Conservation (phyloP, 805 yeast genomes). For the Candida hungchunana region DNA sequence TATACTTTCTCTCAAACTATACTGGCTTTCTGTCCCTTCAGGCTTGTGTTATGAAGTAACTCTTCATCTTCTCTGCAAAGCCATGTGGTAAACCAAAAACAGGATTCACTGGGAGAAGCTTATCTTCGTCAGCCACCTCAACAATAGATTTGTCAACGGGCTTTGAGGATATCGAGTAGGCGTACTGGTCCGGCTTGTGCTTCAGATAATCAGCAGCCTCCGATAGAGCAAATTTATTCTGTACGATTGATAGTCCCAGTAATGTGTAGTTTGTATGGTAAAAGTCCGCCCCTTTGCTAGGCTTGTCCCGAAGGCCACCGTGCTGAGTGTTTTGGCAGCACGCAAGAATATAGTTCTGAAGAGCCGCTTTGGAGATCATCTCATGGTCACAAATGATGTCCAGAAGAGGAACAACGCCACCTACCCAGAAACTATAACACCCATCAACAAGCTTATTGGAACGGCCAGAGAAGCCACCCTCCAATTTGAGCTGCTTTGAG, state of each 20-base stretch:
- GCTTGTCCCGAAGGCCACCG: conserved; percentile 89
- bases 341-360: conserved; percentile 61
- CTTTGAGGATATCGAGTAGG: conserved; percentile 10
- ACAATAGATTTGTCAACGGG: conserved; percentile 12
- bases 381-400: conserved; percentile 44
- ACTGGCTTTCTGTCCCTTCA: too few relatives aligned
- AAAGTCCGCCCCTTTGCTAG: conserved; percentile 73
- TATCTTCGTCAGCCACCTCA: conserved; percentile 18
- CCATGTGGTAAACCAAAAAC: conserved; percentile 54
- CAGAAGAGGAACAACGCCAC: conserved; percentile 64
- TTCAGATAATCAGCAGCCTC: conserved; percentile 3
- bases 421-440: conserved; percentile 95
- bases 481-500: conserved; percentile 63
- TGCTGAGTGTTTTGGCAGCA: conserved; percentile 61
- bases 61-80: conserved; percentile 29
- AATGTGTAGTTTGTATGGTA: conserved; percentile 89
- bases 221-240: conserved; percentile 14
- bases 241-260: conserved; percentile 52
- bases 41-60: conserved; percentile 5
- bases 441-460: conserved; percentile 94
- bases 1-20: too few relatives aligned
- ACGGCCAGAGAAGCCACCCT: conserved; percentile 88
- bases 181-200: conserved; percentile 6
- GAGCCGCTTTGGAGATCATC: conserved; percentile 48
- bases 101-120: conserved; percentile 43